phyloP scores from a whole-genome alignment of 768 basidiomycete genomes.

The Holtermannia corniformis region DNA sequence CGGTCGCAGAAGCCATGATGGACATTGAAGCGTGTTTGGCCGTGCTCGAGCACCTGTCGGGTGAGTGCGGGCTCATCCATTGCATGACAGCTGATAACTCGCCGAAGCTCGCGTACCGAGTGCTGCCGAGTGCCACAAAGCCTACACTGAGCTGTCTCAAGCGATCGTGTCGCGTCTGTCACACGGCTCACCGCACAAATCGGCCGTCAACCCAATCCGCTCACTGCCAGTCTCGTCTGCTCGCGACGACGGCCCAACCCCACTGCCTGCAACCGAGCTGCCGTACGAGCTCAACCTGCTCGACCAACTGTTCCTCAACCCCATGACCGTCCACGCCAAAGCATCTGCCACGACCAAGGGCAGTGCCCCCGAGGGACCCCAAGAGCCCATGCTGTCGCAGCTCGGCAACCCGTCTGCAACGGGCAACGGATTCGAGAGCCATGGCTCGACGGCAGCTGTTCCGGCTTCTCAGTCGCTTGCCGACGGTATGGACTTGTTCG shows the following conservation, averaged over 20 bases:
- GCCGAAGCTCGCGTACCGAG: constrained; percentile 25
- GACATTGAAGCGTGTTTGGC: constrained; percentile 41
- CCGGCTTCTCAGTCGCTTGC: not conserved
- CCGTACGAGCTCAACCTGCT: constrained; percentile 40
- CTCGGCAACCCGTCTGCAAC: not conserved
- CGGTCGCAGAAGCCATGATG: constrained; percentile 37
- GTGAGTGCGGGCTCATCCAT: constrained; percentile 18
- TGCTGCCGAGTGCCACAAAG: constrained; percentile 26
- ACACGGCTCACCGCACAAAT: constrained; percentile 5
- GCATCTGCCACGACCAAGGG: constrained; percentile 38
- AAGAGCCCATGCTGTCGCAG: too few relatives aligned
- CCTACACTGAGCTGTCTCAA: constrained; percentile 18
- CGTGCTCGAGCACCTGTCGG: constrained; percentile 38
- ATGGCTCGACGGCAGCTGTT: not conserved
- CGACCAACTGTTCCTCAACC: constrained; percentile 42
- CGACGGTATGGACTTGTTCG: not conserved
- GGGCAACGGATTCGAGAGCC: not conserved
- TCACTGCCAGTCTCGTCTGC: constrained; percentile 26
- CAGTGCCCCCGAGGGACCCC: too few relatives aligned
- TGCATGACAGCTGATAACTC: not conserved
- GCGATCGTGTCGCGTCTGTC: constrained; percentile 21
- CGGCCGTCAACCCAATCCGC: not conserved
- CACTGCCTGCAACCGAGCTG: constrained; percentile 29
- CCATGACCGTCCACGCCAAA: constrained; percentile 38
- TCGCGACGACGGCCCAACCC: constrained; percentile 33